Percentiles rank a stretch among this genome's conserved stretches.
These are phyloP conservation scores for Xylariaceae sp. DNA, from an alignment of 2,329 filamentous ascomycete species.

Conservation along the genomic window DNA sequence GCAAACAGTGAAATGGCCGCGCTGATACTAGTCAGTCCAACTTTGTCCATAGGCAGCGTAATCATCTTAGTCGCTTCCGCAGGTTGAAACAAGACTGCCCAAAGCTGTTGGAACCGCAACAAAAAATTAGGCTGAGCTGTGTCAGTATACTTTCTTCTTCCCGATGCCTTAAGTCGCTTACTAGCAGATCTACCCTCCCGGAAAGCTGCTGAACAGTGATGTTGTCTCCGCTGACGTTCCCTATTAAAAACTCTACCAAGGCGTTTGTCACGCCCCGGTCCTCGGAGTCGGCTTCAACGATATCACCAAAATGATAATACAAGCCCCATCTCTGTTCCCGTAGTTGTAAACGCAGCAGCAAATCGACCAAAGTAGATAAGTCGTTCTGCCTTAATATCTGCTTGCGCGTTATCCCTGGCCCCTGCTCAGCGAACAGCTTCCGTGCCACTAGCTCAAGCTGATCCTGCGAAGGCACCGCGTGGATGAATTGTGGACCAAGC, in stretches of 20 bases:
- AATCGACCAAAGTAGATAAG: background rate
- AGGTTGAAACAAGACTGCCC: slow-evolving; percentile 15
- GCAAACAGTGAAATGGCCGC: slow-evolving; percentile 3
- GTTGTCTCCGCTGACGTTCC: background rate
- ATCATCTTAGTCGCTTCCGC: background rate
- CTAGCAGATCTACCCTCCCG: background rate
- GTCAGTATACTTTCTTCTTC: background rate
- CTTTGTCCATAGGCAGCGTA: background rate
- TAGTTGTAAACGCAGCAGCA: slow-evolving; percentile 5
- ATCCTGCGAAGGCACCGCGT: background rate
- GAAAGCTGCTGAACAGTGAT: background rate
- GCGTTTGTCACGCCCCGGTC: background rate
- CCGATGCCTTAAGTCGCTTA: background rate
- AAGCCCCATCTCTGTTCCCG: background rate
- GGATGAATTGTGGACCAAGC: slow-evolving; percentile 12
- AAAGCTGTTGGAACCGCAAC: slow-evolving; percentile 11
- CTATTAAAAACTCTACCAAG: slow-evolving; percentile 2
- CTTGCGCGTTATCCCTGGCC: background rate
- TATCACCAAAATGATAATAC: background rate
- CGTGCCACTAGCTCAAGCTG: slow-evolving; percentile 4
- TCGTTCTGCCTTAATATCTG: background rate
- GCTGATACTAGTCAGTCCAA: background rate
- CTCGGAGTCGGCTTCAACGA: background rate
- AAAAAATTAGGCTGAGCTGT: slow-evolving; percentile 2
- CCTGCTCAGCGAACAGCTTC: slow-evolving; percentile 8